Evolutionary conservation across 2,329 filamentous ascomycete genomes (phyloP).

Genomic region (Ceratocystis cubensis): DNA sequence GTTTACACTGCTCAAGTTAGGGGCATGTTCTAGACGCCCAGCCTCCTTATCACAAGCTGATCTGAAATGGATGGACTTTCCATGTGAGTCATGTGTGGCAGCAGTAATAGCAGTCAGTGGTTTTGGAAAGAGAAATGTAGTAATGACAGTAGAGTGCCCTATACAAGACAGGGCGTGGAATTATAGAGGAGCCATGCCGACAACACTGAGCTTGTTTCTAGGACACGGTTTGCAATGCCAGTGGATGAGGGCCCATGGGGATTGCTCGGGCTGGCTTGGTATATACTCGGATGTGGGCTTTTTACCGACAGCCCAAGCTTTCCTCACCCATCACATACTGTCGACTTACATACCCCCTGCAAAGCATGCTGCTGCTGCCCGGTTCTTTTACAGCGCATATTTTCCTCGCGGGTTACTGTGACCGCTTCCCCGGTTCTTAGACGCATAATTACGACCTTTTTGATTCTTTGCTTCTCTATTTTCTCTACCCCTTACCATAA

Average conservation of each 20-base stretch:
- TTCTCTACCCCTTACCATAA: neutral
- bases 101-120: neutral
- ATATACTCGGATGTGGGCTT: neutral
- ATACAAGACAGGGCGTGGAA: neutral
- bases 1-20: neutral
- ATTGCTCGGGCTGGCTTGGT: neutral
- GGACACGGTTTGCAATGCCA: neutral
- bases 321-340: no score
- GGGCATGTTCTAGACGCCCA: neutral
- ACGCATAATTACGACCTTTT: neutral
- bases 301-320: neutral
- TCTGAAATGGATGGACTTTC: neutral
- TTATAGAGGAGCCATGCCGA: neutral
- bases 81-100: slow-evolving; percentile 1
- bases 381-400: neutral
- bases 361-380: neutral
- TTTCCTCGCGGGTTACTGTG: neutral
- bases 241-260: neutral
- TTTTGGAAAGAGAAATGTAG: neutral
- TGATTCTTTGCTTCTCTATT: neutral
- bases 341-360: neutral
- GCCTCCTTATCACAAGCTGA: neutral
- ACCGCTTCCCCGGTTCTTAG: neutral
- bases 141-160: neutral
- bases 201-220: neutral